Evolutionary conservation across 2,329 filamentous ascomycete genomes (phyloP), one percentile per base, ranked within the genome.

Genomic region (Neoarthrinium moseri): DNA sequence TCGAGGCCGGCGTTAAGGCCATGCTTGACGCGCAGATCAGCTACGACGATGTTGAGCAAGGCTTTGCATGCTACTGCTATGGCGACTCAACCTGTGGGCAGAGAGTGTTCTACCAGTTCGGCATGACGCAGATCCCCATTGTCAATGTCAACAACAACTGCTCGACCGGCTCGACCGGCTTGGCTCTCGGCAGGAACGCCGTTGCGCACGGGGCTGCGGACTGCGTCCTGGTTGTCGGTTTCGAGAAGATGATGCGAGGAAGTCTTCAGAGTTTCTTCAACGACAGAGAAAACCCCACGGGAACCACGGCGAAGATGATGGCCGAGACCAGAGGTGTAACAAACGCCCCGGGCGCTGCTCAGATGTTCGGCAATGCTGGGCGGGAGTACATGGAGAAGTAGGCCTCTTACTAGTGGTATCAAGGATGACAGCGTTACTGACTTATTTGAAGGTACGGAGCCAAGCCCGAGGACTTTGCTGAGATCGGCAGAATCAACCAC

Each of bases 121-220:
- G 92, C 73, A 91, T 97, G 86, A 96, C 91, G 34, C 79, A 87
- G 62, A 96, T 97, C 58, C 92, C 92, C 60, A 90, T 97, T 65
- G 91, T 95, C 77, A 97, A 97, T 63, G 90, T 96, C 63, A 97
- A 96, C 80, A 97, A 97, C 78, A 96, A 96, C 75, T 97, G 92
- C 77, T 89, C 89, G 4, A 97, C 92, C 0, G 94, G 92, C n/a
- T 91, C 86, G 4, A 96, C 92, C 0, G 94, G 92, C 7, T 73
- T 97, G 47, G 84, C 85, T 63, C 86, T 97, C 79, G 94, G 80
- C 2, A 78, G 91, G 26, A 89, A 85, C 43, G 78, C 95, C 65
- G 84, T 96, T 57, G 77, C 83, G 6, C 79, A 88, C 57, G 91
- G 91, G 26, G 88, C 82, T 12, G 88, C 90, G 2, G 89, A 96